Evolutionary conservation across 257 asterid species (phyloP), one percentile per base, ranked within the genome.

Genomic region (Fraxinus americana): DNA sequence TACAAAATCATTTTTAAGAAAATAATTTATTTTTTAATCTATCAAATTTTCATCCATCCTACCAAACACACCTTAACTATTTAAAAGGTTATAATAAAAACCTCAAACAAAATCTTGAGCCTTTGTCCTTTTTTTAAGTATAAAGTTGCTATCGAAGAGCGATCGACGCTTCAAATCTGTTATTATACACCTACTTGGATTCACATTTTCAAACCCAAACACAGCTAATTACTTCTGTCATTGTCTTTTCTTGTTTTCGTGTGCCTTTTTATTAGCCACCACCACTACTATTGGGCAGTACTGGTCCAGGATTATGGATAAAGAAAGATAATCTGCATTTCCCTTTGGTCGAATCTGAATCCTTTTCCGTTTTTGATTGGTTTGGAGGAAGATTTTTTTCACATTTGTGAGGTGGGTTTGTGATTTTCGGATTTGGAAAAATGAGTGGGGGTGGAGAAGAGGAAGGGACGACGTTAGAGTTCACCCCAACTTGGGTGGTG

Each of bases 401-500:
- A 9, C 21, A 43, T 73, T 50, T 77, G 35, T 67, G 71, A 67
- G 65, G 79, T 73, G 80, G 83, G 84, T 52, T 69, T 48, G 45
- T 39, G 4, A 23, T 29, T 66, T 3, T 50, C 71, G 75, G 21
- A 34, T n/a, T 23, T 61, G 63, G 78, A 70, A 73, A 85, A 83
- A 91, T 92, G 98, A 36, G 79, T 50, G 98, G 91, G 17, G 94
- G 92, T 48, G 97, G 89, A 70, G 96, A 73, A 74, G 90, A 32
- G 71, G 96, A 73, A 85, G 95, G 87, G 23, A 50, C 70, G 30
- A 41, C 90, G 74, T 81, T 93, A 85, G 97, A 91, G 89, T 91
- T 43, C 82, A 90, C 98, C 50, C 97, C 98, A 36, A 93, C 97
- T 75, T 93, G 98, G 98, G 94, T 93, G 71, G 92, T 91, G 38